Evolutionary conservation across 768 basidiomycete species (phyloP).

Genomic region (Coprinellus aureogranulatus): DNA sequence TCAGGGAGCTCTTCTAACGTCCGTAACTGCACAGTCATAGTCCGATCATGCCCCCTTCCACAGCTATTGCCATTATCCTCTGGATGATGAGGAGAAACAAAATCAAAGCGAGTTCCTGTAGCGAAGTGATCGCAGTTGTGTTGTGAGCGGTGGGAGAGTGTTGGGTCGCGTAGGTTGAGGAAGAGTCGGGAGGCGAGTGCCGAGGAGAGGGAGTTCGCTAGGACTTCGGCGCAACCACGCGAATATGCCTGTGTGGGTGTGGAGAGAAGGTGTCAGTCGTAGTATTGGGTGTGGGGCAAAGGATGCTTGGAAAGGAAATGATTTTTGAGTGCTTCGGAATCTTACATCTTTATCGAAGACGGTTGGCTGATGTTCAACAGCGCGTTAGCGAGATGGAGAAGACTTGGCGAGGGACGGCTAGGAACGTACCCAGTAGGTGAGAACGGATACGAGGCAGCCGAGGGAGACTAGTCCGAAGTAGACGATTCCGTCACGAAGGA

Average conservation of each 20-base stretch:
- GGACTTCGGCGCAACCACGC: not conserved
- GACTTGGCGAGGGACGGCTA: too few relatives aligned
- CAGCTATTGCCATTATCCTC: not conserved
- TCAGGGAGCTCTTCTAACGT: not conserved
- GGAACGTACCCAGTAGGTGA: not conserved
- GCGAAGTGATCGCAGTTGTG: not conserved
- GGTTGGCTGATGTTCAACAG: too few relatives aligned
- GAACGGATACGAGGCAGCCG: conserved; percentile 2
- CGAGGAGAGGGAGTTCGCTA: conserved; percentile 14
- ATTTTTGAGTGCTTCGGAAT: too few relatives aligned
- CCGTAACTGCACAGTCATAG: not conserved
- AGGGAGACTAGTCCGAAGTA: not conserved
- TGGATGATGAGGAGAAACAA: not conserved
- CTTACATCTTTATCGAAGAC: too few relatives aligned
- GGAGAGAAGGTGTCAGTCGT: too few relatives aligned
- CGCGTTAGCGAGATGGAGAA: too few relatives aligned
- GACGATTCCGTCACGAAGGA: conserved; percentile 14
- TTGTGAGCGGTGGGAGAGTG: not conserved
- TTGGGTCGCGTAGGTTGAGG: conserved; percentile 14
- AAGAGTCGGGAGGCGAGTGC: conserved; percentile 17
- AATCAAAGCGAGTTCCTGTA: not conserved
- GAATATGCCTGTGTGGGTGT: not conserved
- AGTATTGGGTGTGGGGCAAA: too few relatives aligned
- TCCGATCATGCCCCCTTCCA: not conserved
- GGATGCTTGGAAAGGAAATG: too few relatives aligned